Evolutionary conservation across 495 filamentous ascomycete species (phyloP), one percentile per base, ranked within the genome.

Genomic region (Cercophora newfieldiana): DNA sequence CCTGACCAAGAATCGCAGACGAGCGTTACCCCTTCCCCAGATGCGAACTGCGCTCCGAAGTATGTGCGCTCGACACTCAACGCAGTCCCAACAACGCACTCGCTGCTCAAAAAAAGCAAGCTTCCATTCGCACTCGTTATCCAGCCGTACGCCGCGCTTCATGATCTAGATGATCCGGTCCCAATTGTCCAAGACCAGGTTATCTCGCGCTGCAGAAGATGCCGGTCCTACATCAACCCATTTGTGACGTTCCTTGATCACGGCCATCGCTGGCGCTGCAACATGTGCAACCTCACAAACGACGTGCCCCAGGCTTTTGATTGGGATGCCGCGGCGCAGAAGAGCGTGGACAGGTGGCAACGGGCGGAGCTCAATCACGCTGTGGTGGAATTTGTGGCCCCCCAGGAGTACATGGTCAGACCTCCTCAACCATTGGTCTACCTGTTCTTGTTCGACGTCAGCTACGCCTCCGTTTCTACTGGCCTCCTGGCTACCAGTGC

Each of bases 261-360:
- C 76, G 94, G 94, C 21, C 95, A 99, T 80, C 87, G 95, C 72
- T 98, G 95, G 95, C 89, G 94, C 63, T 99, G 95, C 79, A 99
- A 99, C 79, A 98, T 99, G 94, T 99, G 95, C 74, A 97, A 97
- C 77, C 82, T 99, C 63, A 97, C 94, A 61, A 99, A 98, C 74
- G 95, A 99, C 72, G 96, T 99, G 18, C 95, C 95, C 8, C 96
- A 98, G 79, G 94, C 93, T 5, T 99, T 98, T 68, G 95, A 99
- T 77, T 99, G 95, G 95, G 96, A 99, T 79, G 87, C 91, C 44
- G 88, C 92, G 16, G 80, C 91, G 57, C 94, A 97, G 76, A 93
- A 94, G 83, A 89, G 87, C 26, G 86, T 95, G 24, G 96, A 99
- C 75, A 80, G 95, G 69, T 93, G 95, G 86, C 86, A 94, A 75